These are phyloP conservation scores for Nissolia schottii DNA, from an alignment of 306 rosid species.

Conservation along the genomic window DNA sequence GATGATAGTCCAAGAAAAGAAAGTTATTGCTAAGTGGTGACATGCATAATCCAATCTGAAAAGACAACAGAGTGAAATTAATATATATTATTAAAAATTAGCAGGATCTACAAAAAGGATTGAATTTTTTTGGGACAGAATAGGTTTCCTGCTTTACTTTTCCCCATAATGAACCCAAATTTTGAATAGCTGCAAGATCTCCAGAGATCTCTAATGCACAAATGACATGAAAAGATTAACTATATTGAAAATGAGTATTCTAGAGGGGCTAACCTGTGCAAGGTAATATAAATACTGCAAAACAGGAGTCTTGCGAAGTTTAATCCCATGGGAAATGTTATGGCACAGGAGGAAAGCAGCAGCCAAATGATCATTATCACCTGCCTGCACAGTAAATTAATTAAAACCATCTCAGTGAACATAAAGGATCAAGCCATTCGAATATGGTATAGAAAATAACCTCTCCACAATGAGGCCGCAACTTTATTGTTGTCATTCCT, in stretches of 20 bases:
- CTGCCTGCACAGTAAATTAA: conserved; percentile 53
- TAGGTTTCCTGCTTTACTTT: neutral
- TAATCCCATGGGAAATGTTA: conserved; percentile 85
- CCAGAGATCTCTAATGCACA: neutral
- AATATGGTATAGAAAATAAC: conserved; percentile 31
- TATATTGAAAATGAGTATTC: conserved; percentile 1
- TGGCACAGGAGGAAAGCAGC: conserved; percentile 74
- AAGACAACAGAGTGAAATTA: neutral
- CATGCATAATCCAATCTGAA: conserved; percentile 70
- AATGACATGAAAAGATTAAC: neutral
- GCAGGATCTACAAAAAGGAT: neutral
- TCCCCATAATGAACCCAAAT: neutral
- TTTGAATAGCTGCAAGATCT: neutral
- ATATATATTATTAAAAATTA: neutral
- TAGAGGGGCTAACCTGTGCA: conserved; percentile 60
- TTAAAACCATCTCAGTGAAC: conserved; percentile 26
- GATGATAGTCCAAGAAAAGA: conserved; percentile 79
- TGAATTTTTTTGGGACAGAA: neutral
- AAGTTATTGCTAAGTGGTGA: conserved; percentile 89
- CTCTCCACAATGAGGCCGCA: conserved; percentile 94
- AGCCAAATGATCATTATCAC: conserved; percentile 85
- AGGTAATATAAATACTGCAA: conserved; percentile 80
- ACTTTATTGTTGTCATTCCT: conserved; percentile 61
- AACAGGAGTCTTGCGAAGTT: conserved; percentile 74
- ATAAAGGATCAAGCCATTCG: neutral